These are phyloP conservation scores for Mycena metata DNA, from an alignment of 768 basidiomycete species.

Conservation along the genomic window DNA sequence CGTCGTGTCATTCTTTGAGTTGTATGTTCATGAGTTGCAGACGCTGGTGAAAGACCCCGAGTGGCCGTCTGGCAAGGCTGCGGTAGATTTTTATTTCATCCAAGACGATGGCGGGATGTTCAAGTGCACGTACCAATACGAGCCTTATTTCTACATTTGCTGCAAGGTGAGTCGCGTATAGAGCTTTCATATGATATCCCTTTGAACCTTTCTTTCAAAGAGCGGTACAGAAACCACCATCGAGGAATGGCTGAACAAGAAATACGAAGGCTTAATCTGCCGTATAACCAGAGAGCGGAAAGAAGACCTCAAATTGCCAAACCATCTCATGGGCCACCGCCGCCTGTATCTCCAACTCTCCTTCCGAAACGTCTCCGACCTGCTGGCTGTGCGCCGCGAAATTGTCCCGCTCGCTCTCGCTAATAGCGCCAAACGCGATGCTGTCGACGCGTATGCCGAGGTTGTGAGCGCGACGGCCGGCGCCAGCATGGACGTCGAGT, in stretches of 20 bases:
- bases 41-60: slow-evolving; percentile 90
- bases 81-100: slow-evolving; percentile 97
- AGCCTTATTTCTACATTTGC: slow-evolving; percentile 94
- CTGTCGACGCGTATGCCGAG: slow-evolving; percentile 98
- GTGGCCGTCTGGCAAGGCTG: slow-evolving; percentile 86
- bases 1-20: slow-evolving; percentile 1
- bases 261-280: slow-evolving; percentile 88
- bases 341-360: slow-evolving; percentile 89
- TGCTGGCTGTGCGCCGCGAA: slow-evolving; percentile 89
- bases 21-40: slow-evolving; percentile 51
- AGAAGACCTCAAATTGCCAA: slow-evolving; percentile 95
- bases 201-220: slow-evolving; percentile 54
- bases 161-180: slow-evolving; percentile 76
- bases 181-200: neutral
- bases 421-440: slow-evolving; percentile 93
- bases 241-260: slow-evolving; percentile 96
- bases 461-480: slow-evolving; percentile 86
- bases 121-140: slow-evolving; percentile 92
- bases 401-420: slow-evolving; percentile 90
- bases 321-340: slow-evolving; percentile 96
- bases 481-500: slow-evolving; percentile 74
- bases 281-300: slow-evolving; percentile 87
- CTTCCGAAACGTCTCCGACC: slow-evolving; percentile 95
- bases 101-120: slow-evolving; percentile 97
- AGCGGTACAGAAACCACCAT: slow-evolving; percentile 87